Evolutionary conservation across 495 filamentous ascomycete genomes (phyloP), one percentile per base, ranked within the genome.

Genomic region (Glarea lozoyensis): DNA sequence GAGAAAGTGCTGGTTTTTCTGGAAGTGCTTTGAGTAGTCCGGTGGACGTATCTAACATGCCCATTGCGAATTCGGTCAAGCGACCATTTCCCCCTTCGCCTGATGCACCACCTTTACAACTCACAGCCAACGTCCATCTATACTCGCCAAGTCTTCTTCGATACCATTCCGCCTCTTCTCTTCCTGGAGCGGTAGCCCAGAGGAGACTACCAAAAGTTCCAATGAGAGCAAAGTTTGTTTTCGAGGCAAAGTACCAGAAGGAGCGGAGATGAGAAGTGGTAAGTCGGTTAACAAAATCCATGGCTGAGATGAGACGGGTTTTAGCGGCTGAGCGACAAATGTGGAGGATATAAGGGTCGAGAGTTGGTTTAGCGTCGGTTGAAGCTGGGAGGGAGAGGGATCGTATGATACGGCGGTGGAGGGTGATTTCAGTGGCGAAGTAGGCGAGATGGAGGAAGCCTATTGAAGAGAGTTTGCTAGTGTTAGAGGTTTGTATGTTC

Each of bases 161-260:
- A 63, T 98, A 98, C 72, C 94, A 98, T n/a, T 93, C 88, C 3
- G 86, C 86, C 62, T 98, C 92, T 60, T 97, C 90, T 15, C 76
- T 70, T 10, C 81, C 84, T 0, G 89, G 89, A 0, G 82, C 80
- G 0, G 88, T 92, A 19, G 89, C 85, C 72, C 86, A 88, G 0
- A 98, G 75, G 5, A 97, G 35, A 37, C 68, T 74, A 20, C 83
- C 82, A 50, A 88, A 88, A 2, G 81, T 84, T 42, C 82, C 83
- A 46, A 88, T 84, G 29, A 88, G 71, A 0, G 82, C 81, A 59
- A 86, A 86, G 59, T 85, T 86, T 36, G 79, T 78, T 52, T 83
- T 80, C 43, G 81, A 84, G 7, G 84, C 73, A 57, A 85, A 87
- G 53, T 81, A 85, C 84, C 82, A 87, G 60, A 87, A 88, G 0